Conservation (phyloP, 139 green algal genomes). For the Tetratostichococcus sp. region DNA sequence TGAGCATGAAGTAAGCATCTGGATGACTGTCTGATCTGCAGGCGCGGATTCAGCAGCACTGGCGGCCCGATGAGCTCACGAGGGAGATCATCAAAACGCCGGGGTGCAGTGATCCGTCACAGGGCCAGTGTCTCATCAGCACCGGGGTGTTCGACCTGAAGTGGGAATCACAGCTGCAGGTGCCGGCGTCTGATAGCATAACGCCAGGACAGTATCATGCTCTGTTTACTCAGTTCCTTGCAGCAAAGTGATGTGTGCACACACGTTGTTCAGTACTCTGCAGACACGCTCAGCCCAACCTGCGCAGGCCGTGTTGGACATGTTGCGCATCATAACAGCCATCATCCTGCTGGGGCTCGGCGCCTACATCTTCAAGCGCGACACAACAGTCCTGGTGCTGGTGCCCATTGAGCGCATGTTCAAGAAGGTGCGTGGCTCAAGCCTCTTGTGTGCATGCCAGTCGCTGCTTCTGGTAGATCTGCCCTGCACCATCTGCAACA, state of each 20-base stretch:
- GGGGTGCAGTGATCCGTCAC: background rate
- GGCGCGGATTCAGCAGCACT: background rate
- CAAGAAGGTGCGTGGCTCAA: constrained; percentile 37
- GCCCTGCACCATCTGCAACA: background rate
- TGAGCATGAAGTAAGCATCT: too few species aligned
- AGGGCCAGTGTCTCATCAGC: constrained; percentile 11
- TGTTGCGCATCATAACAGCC: constrained; percentile 83
- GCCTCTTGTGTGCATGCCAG: too few species aligned
- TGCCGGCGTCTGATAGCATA: too few species aligned
- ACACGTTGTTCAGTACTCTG: too few species aligned
- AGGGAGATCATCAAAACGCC: constrained; percentile 3
- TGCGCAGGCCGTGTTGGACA: constrained; percentile 69
- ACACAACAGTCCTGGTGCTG: constrained; percentile 81
- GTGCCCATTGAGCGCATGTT: constrained; percentile 92
- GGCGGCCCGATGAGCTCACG: constrained; percentile 38
- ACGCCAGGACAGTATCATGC: too few species aligned
- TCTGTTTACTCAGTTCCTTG: too few species aligned
- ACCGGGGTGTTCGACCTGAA: constrained; percentile 54
- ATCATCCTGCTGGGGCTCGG: constrained; percentile 71
- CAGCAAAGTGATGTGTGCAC: too few species aligned
- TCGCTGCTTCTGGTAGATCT: too few species aligned
- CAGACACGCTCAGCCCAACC: background rate
- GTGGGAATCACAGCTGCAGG: constrained; percentile 59
- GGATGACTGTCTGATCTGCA: background rate
- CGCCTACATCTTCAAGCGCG: constrained; percentile 73